phyloP scores from a whole-genome alignment of 208 protist species.

The Trichomonas tenax region DNA sequence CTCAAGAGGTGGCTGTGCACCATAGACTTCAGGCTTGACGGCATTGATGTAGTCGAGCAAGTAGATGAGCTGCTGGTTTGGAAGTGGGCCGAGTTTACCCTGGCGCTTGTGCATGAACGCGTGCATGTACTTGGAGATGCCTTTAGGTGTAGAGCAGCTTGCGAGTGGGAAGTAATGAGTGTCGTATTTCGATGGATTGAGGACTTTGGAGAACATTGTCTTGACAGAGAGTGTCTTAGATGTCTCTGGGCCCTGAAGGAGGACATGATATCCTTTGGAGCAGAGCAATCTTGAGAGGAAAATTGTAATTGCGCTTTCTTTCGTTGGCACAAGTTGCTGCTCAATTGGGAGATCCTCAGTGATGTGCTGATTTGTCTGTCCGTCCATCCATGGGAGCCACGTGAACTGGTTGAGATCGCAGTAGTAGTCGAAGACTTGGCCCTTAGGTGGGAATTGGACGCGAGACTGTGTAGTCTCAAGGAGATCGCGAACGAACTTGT shows the following conservation, averaged over 20 bases:
- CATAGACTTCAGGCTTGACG: conserved; percentile 78
- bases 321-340: neutral
- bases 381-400: neutral
- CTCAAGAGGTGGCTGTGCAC: conserved; percentile 86
- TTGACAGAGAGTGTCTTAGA: neutral
- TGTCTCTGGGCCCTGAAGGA: neutral
- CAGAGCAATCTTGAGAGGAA: neutral
- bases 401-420: conserved; percentile 26
- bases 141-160: conserved; percentile 61
- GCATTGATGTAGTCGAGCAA: conserved; percentile 94
- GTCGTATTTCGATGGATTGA: conserved; percentile 45
- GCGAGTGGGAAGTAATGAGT: conserved; percentile 63
- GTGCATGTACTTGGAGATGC: neutral
- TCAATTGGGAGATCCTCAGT: neutral
- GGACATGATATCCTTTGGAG: neutral
- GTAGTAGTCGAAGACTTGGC: conserved; percentile 21
- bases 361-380: neutral
- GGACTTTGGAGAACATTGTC: neutral
- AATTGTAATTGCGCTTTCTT: neutral
- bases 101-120: neutral
- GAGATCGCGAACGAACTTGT: conserved; percentile 35
- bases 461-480: conserved; percentile 71
- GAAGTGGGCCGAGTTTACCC: neutral
- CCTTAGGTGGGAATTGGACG: conserved; percentile 17
- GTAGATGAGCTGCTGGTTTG: conserved; percentile 63